These are phyloP conservation scores for Ustilago sp. DNA, from an alignment of 1,284 basidiomycete species.

Conservation along the genomic window DNA sequence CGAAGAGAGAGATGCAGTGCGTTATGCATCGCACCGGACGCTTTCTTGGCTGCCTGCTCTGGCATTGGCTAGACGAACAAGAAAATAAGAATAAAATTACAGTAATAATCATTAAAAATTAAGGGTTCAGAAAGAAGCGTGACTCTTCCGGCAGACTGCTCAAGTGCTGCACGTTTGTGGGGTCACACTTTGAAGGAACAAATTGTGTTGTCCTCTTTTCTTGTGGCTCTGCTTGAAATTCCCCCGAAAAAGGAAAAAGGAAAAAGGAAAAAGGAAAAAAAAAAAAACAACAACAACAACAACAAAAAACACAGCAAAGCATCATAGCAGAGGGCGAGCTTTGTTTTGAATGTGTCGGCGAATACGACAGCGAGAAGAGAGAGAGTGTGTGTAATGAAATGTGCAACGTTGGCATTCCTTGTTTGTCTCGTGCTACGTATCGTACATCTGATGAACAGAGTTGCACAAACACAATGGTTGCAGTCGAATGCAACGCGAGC, in stretches of 20 bases:
- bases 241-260: no score
- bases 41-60: not conserved
- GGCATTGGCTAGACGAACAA: not conserved
- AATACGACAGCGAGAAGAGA: not conserved
- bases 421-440: not conserved
- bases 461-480: not conserved
- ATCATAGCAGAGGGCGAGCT: not conserved
- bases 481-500: not conserved
- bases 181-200: not conserved
- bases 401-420: not conserved
- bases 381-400: not conserved
- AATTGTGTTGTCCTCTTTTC: slow-evolving; percentile 1
- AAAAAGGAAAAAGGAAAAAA: no score
- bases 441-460: not conserved
- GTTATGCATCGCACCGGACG: slow-evolving; percentile 3
- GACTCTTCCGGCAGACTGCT: slow-evolving; percentile 4
- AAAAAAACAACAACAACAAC: no score
- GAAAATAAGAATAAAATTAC: not conserved
- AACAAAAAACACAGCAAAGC: not conserved
- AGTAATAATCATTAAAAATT: not conserved
- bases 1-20: slow-evolving; percentile 1
- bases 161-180: not conserved
- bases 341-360: not conserved
- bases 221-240: slow-evolving; percentile 1
- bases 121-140: not conserved